These are phyloP conservation scores for Niebla homalea DNA, from an alignment of 495 filamentous ascomycete species.

Conservation along the genomic window DNA sequence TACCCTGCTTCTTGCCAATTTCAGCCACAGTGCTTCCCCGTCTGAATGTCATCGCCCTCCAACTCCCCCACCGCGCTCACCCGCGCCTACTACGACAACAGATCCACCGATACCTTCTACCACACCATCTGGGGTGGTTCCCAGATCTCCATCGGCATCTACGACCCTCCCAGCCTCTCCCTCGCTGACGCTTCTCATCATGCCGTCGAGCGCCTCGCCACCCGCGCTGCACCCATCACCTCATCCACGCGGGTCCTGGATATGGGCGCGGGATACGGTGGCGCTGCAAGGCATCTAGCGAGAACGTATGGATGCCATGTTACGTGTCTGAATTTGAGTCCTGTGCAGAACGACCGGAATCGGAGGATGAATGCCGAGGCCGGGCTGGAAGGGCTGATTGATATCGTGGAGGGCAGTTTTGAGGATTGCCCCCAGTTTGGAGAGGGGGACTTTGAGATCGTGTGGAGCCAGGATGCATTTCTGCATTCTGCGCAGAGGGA, in stretches of 20 bases:
- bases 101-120: conserved; percentile 14
- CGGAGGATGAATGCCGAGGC: neutral
- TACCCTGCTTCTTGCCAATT: no score
- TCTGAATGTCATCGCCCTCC: no score
- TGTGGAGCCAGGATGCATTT: conserved; percentile 14
- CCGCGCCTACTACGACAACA: conserved; percentile 13
- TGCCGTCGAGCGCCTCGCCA: conserved; percentile 9
- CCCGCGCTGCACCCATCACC: conserved; percentile 12
- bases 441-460: conserved; percentile 3
- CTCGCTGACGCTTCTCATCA: conserved; percentile 1
- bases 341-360: conserved; percentile 14
- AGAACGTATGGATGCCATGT: conserved; percentile 9
- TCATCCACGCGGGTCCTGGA: conserved; percentile 35
- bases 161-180: neutral
- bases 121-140: conserved; percentile 14
- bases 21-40: no score
- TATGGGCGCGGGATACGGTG: conserved; percentile 49
- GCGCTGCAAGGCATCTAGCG: conserved; percentile 38
- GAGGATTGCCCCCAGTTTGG: conserved; percentile 1
- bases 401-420: conserved; percentile 10
- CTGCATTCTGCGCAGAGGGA: conserved; percentile 5
- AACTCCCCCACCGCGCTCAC: neutral
- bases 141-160: conserved; percentile 13
- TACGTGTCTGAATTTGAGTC: conserved; percentile 8
- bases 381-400: neutral